A percentile compares a stretch with the other conserved stretches of the same genome.
These are phyloP conservation scores for Colletotrichum lini DNA, from an alignment of 2,329 filamentous ascomycete species.

Conservation along the genomic window DNA sequence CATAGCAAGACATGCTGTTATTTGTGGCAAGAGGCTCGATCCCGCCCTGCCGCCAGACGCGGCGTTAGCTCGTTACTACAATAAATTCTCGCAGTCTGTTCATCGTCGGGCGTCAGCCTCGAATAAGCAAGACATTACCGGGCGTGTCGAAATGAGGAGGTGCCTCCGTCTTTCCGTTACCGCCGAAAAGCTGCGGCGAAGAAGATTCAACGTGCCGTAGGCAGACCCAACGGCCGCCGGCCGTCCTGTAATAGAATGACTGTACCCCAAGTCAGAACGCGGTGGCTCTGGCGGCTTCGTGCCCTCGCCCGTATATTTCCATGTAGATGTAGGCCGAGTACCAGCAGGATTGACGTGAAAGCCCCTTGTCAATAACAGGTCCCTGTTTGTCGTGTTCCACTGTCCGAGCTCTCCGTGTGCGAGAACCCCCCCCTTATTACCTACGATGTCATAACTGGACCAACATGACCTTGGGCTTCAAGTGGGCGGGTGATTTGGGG, in stretches of 20 bases:
- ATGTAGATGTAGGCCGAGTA: not conserved
- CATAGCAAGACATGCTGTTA: conserved; percentile 30
- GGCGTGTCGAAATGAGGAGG: conserved; percentile 7
- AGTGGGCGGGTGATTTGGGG: conserved; percentile 11
- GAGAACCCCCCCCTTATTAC: not conserved
- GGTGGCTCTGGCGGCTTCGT: not conserved
- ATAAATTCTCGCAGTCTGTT: conserved; percentile 24
- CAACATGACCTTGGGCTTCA: conserved; percentile 14
- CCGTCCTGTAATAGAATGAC: not conserved
- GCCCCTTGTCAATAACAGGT: not conserved
- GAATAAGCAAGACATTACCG: conserved; percentile 12
- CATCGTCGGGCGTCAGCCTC: conserved; percentile 18
- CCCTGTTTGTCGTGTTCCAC: not conserved
- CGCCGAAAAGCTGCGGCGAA: not conserved
- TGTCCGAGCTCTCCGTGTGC: not conserved
- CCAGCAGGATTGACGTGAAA: conserved; percentile 3
- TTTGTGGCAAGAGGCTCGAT: conserved; percentile 2
- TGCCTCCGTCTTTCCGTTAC: conserved; percentile 5
- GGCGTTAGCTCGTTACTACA: conserved; percentile 9
- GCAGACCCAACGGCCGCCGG: not conserved
- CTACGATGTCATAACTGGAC: conserved; percentile 6
- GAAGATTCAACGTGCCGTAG: not conserved
- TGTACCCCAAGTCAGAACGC: too few relatives aligned
- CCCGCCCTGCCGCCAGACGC: conserved; percentile 5
- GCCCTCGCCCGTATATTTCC: not conserved